phyloP scores from a whole-genome alignment of 2,329 filamentous ascomycete species.

The Arthrobotrys iridis region DNA sequence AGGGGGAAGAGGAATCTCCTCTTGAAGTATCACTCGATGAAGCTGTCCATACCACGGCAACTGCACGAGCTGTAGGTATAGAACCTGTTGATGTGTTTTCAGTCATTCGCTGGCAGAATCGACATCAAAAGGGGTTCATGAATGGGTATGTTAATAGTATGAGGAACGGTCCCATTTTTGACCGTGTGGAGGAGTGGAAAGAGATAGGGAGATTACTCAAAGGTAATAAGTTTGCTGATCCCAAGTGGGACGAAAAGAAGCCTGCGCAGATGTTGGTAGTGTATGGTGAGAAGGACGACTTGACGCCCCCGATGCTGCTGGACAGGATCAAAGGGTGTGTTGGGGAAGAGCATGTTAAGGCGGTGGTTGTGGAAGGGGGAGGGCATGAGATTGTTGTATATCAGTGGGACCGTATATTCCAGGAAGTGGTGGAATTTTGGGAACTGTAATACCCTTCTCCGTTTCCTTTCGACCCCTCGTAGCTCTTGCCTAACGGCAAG shows the following conservation, averaged over 20 bases:
- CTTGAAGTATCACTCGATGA: slow-evolving; percentile 59
- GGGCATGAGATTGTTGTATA: slow-evolving; percentile 53
- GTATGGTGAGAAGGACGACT: slow-evolving; percentile 72
- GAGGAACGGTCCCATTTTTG: slow-evolving; percentile 74
- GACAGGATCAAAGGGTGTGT: slow-evolving; percentile 55
- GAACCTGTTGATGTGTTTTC: slow-evolving; percentile 69
- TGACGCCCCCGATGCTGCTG: slow-evolving; percentile 64
- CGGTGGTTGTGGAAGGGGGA: slow-evolving; percentile 42
- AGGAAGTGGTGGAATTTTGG: slow-evolving; percentile 37
- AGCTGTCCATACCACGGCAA: slow-evolving; percentile 21
- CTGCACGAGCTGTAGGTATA: slow-evolving; percentile 58
- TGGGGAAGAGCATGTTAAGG: slow-evolving; percentile 49
- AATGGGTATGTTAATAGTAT: slow-evolving; percentile 77
- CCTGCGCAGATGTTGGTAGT: slow-evolving; percentile 71
- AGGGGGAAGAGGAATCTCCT: slow-evolving; percentile 63
- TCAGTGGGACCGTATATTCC: slow-evolving; percentile 40
- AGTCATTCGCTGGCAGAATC: slow-evolving; percentile 76
- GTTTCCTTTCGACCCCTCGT: neutral
- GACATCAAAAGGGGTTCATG: slow-evolving; percentile 74
- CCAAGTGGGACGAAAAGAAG: slow-evolving; percentile 59
- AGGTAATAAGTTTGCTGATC: slow-evolving; percentile 61
- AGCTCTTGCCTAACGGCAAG: too few relatives aligned
- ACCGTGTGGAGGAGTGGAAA: slow-evolving; percentile 71
- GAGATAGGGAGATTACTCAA: slow-evolving; percentile 67
- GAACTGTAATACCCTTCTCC: slow-evolving; percentile 4